Evolutionary conservation across 23 red algal genomes (phyloP), one percentile per base, ranked within the genome.

Genomic region (Cyanidiococcus yangmingshanensis): DNA sequence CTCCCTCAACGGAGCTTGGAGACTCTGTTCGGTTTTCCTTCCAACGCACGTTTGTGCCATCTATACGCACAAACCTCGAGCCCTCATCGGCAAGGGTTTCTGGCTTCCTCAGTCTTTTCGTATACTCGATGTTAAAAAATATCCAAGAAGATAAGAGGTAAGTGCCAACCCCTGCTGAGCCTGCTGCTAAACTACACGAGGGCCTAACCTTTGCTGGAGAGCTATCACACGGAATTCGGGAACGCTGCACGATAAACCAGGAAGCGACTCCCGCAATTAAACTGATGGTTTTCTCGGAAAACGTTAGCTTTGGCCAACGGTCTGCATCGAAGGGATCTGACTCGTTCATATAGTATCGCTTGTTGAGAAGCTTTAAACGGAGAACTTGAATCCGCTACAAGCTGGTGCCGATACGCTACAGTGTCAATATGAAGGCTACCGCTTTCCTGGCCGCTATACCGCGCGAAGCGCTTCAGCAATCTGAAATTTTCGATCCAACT

Each of bases 101-200:
- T 3, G 63, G 63, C 12, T 71, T 25, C 12, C 32, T 25, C 7
- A 71, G 32, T 29, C 32, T 25, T 35, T 71, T 25, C 21, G 63
- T 71, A 35, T 71, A 71, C 63, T 25, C 63, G 7, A 25, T 25
- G 27, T 71, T 71, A 29, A 32, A 71, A 29, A 35, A 25, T 25
- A 71, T 71, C 63, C 63, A 71, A 7, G 45, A 54, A 54, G 45
- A 54, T 21, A 54, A 54, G 45, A 54, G 45, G 45, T 21, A 15
- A 21, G 45, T 21, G 21, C 45, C 45, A 21, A 54, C 21, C 21
- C 45, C 45, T 15, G 45, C 45, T 7, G 45, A 54, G 45, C 45
- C 45, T 15, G 45, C 45, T 54, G 12, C 45, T 7, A 54, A 21
- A 21, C 21, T 54, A 21, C 12, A 15, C 7, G 45, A 7, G 21